phyloP scores from a whole-genome alignment of 2,329 filamentous ascomycete genomes.

The Colletotrichum aenigma region DNA sequence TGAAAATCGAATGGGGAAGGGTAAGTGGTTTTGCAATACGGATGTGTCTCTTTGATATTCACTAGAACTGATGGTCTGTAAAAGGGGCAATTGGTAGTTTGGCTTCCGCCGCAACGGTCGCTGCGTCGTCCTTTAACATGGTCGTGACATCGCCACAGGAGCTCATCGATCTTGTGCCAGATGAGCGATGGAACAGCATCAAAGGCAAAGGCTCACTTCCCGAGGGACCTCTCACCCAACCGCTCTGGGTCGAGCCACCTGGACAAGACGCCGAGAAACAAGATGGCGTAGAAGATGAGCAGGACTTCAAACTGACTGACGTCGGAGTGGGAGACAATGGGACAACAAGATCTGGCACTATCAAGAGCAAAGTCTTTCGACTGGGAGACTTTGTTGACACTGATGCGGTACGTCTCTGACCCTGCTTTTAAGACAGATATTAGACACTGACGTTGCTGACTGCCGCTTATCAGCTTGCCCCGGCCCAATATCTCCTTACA shows the following conservation, averaged over 20 bases:
- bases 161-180: constrained; percentile 29
- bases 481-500: constrained; percentile 38
- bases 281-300: neutral
- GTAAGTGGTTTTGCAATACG: constrained; percentile 27
- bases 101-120: constrained; percentile 48
- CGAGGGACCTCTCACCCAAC: neutral
- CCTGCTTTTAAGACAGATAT: constrained; percentile 21
- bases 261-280: neutral
- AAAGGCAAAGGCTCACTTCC: constrained; percentile 24
- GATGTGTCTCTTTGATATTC: neutral
- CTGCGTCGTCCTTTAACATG: constrained; percentile 51
- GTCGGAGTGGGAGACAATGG: neutral
- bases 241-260: neutral
- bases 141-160: constrained; percentile 39
- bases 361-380: constrained; percentile 16
- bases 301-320: neutral
- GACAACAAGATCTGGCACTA: neutral
- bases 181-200: constrained; percentile 20
- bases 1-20: constrained; percentile 47
- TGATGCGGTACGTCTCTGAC: constrained; percentile 18
- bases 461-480: constrained; percentile 36
- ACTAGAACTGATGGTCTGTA: constrained; percentile 16
- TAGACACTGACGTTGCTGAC: neutral
- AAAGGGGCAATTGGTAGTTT: constrained; percentile 40
- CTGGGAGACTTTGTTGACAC: constrained; percentile 24